A percentile compares a stretch with the other conserved stretches of the same genome.
Conservation (phyloP, 2,329 filamentous ascomycete species). For the Fusarium globosum region DNA sequence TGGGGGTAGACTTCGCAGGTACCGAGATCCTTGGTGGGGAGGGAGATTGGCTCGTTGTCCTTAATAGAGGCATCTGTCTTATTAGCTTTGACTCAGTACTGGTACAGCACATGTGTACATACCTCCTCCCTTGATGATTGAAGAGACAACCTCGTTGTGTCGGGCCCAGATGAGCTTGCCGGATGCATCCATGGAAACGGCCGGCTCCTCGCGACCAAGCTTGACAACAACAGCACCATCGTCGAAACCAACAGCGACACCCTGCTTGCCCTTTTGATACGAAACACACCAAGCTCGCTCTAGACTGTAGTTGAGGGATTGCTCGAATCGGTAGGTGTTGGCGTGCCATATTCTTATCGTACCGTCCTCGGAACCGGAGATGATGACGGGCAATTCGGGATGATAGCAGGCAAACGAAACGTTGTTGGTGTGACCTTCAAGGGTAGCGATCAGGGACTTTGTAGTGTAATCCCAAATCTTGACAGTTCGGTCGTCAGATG, state of each 20-base stretch:
- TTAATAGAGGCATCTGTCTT: constrained; percentile 78
- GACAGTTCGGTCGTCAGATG: constrained; percentile 94
- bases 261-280: constrained; percentile 94
- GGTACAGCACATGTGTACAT: constrained; percentile 41
- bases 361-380: constrained; percentile 97
- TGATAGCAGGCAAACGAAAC: constrained; percentile 99
- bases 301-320: constrained; percentile 94
- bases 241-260: constrained; percentile 95
- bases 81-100: constrained; percentile 42
- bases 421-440: constrained; percentile 97
- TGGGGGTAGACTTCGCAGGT: constrained; percentile 98
- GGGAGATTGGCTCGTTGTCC: constrained; percentile 85
- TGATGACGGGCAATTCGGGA: constrained; percentile 94
- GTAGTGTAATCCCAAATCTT: constrained; percentile 99
- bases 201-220: constrained; percentile 95
- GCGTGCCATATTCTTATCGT: constrained; percentile 99
- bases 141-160: constrained; percentile 94
- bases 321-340: constrained; percentile 95
- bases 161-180: constrained; percentile 97
- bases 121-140: constrained; percentile 91
- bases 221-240: constrained; percentile 98
- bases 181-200: constrained; percentile 95
- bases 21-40: constrained; percentile 94
- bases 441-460: constrained; percentile 94
- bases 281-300: constrained; percentile 98